Evolutionary conservation across 805 yeast species (phyloP).

Genomic region (Teunomyces tritomae): DNA sequence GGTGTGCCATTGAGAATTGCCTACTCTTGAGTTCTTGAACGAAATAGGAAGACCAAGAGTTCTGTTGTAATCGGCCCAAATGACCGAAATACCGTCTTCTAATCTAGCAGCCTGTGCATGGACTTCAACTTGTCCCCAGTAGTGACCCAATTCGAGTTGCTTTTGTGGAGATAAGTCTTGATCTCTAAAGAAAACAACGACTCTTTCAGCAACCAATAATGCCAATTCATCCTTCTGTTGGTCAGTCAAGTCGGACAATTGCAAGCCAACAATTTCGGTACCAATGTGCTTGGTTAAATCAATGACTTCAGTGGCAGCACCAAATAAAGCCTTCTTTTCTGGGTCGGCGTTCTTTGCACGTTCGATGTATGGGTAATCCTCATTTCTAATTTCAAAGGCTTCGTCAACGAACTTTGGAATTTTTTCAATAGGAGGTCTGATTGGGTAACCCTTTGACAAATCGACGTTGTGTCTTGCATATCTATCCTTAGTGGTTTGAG

Average conservation of each 20-base stretch:
- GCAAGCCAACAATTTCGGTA: slow-evolving; percentile 30
- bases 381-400: slow-evolving; percentile 21
- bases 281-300: slow-evolving; percentile 31
- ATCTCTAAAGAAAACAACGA: slow-evolving; percentile 29
- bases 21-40: slow-evolving; percentile 25
- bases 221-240: slow-evolving; percentile 31
- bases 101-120: slow-evolving; percentile 18
- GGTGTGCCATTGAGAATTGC: slow-evolving; percentile 33
- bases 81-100: slow-evolving; percentile 26
- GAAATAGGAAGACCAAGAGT: slow-evolving; percentile 26
- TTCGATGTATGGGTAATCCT: slow-evolving; percentile 23
- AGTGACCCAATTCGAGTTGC: slow-evolving; percentile 29
- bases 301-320: slow-evolving; percentile 29
- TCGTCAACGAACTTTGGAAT: slow-evolving; percentile 27
- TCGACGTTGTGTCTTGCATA: slow-evolving; percentile 24
- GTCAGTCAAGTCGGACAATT: slow-evolving; percentile 25
- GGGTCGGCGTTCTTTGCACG: slow-evolving; percentile 29
- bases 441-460: slow-evolving; percentile 27
- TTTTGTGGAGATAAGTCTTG: slow-evolving; percentile 31
- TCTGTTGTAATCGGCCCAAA: slow-evolving; percentile 31
- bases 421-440: slow-evolving; percentile 18
- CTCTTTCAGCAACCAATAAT: slow-evolving; percentile 28
- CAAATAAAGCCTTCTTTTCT: slow-evolving; percentile 28
- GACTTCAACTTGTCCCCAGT: slow-evolving; percentile 30
- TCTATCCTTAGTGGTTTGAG: slow-evolving; percentile 21